Base-by-base conservation (phyloP, 2,329 filamentous ascomycete genomes). In the Sporothrix pallida region DNA sequence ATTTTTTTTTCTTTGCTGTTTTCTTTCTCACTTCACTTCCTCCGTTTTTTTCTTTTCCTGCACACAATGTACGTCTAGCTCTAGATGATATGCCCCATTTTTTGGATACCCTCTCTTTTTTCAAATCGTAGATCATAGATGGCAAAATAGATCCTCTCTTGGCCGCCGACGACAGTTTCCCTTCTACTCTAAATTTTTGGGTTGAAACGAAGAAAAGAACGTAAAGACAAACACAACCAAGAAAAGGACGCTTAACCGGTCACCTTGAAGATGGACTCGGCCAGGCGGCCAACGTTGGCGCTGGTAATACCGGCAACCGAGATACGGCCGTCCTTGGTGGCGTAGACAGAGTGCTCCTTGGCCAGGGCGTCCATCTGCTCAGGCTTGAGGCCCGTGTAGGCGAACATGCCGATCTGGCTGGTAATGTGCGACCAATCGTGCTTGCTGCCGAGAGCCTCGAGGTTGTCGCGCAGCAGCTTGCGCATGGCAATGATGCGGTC, bases 401-500 rank as follows among this genome's bases (percentile, higher is more conserved):
- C 95, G 81, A 99, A 99, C 96, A 99, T 99, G 86, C 96, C 96
- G 80, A 99, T 99, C 89, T 97, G 94, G 85, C 88, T 95, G 78
- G 96, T 98, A 85, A 99, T 99, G 88, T 99, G 96, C 83, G 92
- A 93, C 96, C 96, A 99, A 87, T 98, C 93, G 84, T 97, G 94
- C 89, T 94, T 94, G 87, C 93, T 96, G 82, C 95, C 95, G 76
- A 98, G 90, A 84, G 93, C 91, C 89, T 98, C 93, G 73, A 99
- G 91, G 87, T 98, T 97, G 79, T 94, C 89, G 89, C 96, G 97
- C 81, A 99, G 91, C 72, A 97, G 90, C 75, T 93, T 91, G 79
- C 96, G 93, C 96, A 99, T 99, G 83, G 91, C 93, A 85, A 99
- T 98, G 87, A 99, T 99, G 82, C 96, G 95, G 85, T 98, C 94